Evolutionary conservation across 805 yeast genomes (phyloP).

Genomic region (Candida endomychidarum): DNA sequence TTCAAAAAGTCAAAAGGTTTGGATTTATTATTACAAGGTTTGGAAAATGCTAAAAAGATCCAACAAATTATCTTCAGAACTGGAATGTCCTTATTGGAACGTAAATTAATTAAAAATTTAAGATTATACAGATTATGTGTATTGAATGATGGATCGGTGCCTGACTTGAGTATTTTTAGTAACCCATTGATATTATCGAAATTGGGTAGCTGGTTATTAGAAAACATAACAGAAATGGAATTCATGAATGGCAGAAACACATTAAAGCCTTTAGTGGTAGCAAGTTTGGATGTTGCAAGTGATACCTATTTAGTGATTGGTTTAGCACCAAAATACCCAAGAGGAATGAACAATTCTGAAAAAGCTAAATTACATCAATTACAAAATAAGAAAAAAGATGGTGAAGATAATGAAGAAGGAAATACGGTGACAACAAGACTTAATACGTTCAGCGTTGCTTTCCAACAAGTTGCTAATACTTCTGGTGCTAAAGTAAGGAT

Average conservation of each 20-base stretch:
- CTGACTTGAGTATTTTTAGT: conserved; percentile 71
- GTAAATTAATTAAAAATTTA: conserved; percentile 74
- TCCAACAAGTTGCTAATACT: conserved; percentile 79
- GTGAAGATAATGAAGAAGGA: conserved; percentile 22
- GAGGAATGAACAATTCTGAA: conserved; percentile 37
- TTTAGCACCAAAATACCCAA: conserved; percentile 76
- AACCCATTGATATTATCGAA: conserved; percentile 86
- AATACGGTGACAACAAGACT: conserved; percentile 48
- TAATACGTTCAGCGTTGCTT: conserved; percentile 87
- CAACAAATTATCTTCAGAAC: conserved; percentile 84
- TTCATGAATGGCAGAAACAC: conserved; percentile 37
- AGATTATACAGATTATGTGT: conserved; percentile 83
- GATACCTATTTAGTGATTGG: conserved; percentile 88
- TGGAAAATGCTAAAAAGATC: conserved; percentile 77
- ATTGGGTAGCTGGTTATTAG: conserved; percentile 88
- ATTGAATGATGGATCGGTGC: conserved; percentile 72
- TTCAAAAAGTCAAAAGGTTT: conserved; percentile 41
- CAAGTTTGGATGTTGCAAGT: conserved; percentile 69
- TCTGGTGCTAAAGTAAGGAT: conserved; percentile 88
- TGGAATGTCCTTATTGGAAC: conserved; percentile 86
- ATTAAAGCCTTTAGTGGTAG: conserved; percentile 79
- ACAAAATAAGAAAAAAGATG: conserved; percentile 15
- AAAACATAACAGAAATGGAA: conserved; percentile 81
- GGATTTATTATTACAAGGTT: conserved; percentile 63
- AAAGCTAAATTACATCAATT: conserved; percentile 32